Evolutionary conservation across 2,329 filamentous ascomycete genomes (phyloP), one percentile per base, ranked within the genome.

Genomic region (Colletotrichum sp.): DNA sequence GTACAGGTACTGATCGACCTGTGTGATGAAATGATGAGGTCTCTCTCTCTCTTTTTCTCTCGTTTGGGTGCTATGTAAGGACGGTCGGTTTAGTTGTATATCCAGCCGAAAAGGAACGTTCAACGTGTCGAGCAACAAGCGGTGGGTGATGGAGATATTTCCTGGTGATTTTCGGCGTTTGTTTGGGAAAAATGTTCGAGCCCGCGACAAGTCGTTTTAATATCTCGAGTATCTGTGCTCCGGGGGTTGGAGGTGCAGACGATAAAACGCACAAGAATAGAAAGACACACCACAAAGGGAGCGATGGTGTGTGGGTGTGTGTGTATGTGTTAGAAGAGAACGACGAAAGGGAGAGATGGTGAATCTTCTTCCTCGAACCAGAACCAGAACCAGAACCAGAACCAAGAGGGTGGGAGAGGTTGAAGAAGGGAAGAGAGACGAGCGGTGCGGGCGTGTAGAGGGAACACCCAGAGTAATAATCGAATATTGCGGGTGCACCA

Each of bases 211-310:
- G 66, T 44, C 18, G 52, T 68, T 36, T 36, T 55, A 74, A 30
- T 64, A 24, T 73, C 49, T 76, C 65, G 26, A 75, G 44, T 55
- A 63, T 52, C 44, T 52, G 44, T 52, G 44, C 59, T 60, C 32
- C 57, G 65, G 59, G 26, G 30, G 28, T 21, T 21, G 44, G 44
- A 63, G 59, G 32, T 21, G 32, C 59, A 49, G 49, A 69, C 32
- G 44, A 65, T 36, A n/a, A 39, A 67, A 66, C 55, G 49, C 36
- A 36, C 16, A 65, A 66, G 68, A 75, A 75, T 21, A 55, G 60
- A 77, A 75, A 44, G 68, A 68, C 57, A 75, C 71, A 75, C 55
- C 55, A 34, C 67, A 76, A 76, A 69, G 71, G 74, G 67, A 69
- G 67, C 52, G 67, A 62, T 32, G 67, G 32, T 21, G 67, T 63